Percentiles rank a stretch among this genome's conserved stretches.
Evolutionary conservation across 257 asterid genomes (phyloP).

Genomic region (Nicotiana tabacum): DNA sequence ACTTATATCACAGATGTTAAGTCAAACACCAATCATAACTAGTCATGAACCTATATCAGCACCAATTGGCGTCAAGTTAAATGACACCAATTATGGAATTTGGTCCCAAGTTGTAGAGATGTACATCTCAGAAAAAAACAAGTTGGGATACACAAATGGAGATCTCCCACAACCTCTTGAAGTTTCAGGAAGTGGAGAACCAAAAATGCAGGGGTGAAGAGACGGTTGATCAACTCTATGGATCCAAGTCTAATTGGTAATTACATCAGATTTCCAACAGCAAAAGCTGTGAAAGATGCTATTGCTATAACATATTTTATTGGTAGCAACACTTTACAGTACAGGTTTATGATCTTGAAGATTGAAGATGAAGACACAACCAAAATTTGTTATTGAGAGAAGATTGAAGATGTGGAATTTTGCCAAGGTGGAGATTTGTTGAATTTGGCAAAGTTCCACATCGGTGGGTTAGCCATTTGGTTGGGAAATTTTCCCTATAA

Average conservation of each 20-base stretch:
- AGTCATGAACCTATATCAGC: no score
- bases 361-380: no score
- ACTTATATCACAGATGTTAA: not conserved
- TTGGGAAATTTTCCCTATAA: no score
- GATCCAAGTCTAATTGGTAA: not conserved
- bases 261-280: not conserved
- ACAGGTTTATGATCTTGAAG: not conserved
- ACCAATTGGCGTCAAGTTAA: no score
- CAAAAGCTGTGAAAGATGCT: not conserved
- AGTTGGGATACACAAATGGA: not conserved
- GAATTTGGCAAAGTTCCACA: no score
- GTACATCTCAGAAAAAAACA: not conserved
- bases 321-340: not conserved
- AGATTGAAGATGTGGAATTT: no score
- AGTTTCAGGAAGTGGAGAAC: not conserved
- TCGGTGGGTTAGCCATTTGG: no score
- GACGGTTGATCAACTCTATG: not conserved
- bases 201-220: not conserved
- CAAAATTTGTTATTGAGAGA: no score
- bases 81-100: not conserved
- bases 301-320: not conserved
- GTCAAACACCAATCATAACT: no score
- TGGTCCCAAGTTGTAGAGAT: constrained; percentile 4
- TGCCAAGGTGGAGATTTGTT: no score
- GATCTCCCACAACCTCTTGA: not conserved